A percentile compares a stretch with the other conserved stretches of the same genome.
Conservation (phyloP, 108 stramenopile species). For the Licmophora abbreviata region DNA sequence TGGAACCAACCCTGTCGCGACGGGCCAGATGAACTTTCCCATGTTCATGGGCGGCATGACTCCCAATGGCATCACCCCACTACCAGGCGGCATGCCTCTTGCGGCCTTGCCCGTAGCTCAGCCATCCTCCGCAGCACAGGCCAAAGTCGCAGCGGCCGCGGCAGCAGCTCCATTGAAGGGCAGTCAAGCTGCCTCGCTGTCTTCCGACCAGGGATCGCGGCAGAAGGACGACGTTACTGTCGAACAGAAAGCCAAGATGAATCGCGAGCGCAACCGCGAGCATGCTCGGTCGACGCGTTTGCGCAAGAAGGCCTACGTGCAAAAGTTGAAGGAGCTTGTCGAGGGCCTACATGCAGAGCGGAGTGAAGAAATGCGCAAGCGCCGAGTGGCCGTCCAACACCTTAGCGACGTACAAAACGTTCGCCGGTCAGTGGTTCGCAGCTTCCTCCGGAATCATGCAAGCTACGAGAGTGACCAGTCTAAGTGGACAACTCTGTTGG, state of each 20-base stretch:
- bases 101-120: no score
- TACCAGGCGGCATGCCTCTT: no score
- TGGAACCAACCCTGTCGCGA: no score
- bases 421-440: slow-evolving; percentile 57
- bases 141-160: slow-evolving; percentile 27
- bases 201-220: background rate
- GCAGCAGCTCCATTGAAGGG: slow-evolving; percentile 17
- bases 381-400: slow-evolving; percentile 72
- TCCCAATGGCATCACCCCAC: no score
- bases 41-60: no score
- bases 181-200: background rate
- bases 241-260: slow-evolving; percentile 62
- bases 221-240: slow-evolving; percentile 26
- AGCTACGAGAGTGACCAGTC: slow-evolving; percentile 43
- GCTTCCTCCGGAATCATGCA: slow-evolving; percentile 57
- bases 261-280: slow-evolving; percentile 89
- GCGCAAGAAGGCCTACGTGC: slow-evolving; percentile 92
- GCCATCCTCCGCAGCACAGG: slow-evolving; percentile 16
- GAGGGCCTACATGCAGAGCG: slow-evolving; percentile 75
- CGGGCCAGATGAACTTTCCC: no score
- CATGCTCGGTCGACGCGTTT: slow-evolving; percentile 91
- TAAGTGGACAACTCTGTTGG: slow-evolving; percentile 71
- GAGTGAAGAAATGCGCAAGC: slow-evolving; percentile 68
- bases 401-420: slow-evolving; percentile 69
- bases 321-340: slow-evolving; percentile 85